A percentile compares a stretch with the other conserved stretches of the same genome.
These are phyloP conservation scores for Boletus sp. DNA, from an alignment of 768 basidiomycete genomes.

Conservation along the genomic window DNA sequence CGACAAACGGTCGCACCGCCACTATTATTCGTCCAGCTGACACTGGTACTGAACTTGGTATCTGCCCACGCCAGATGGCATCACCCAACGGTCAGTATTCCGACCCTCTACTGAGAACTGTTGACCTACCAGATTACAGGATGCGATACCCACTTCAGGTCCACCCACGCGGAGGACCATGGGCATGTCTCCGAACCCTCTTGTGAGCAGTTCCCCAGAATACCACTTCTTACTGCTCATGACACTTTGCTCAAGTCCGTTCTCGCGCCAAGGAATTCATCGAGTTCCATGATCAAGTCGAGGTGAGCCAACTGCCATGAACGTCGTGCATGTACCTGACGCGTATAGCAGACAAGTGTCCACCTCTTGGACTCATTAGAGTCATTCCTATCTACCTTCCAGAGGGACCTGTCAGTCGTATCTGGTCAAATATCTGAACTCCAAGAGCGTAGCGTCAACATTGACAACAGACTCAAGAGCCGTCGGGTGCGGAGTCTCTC, in stretches of 20 bases:
- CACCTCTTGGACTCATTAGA: conserved; percentile 84
- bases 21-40: not conserved
- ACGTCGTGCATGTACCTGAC: not conserved
- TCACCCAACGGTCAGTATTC: conserved; percentile 8
- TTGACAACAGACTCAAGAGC: conserved; percentile 81
- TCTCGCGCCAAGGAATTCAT: conserved; percentile 63
- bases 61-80: conserved; percentile 3
- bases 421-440: conserved; percentile 96
- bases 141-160: not conserved
- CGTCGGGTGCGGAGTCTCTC: conserved; percentile 58
- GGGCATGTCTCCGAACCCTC: not conserved
- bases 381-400: conserved; percentile 91
- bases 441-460: conserved; percentile 85
- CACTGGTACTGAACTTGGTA: not conserved
- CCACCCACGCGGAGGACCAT: not conserved
- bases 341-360: conserved; percentile 67
- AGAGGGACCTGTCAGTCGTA: conserved; percentile 88
- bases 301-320: conserved; percentile 43
- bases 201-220: conserved; percentile 13
- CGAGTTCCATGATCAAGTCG: conserved; percentile 88
- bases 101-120: not conserved
- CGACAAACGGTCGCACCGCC: conserved; percentile 11
- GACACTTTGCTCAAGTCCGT: conserved; percentile 25
- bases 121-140: not conserved
- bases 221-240: not conserved